Evolutionary conservation across 1,284 basidiomycete species (phyloP).

Genomic region (Boletus sp.): DNA sequence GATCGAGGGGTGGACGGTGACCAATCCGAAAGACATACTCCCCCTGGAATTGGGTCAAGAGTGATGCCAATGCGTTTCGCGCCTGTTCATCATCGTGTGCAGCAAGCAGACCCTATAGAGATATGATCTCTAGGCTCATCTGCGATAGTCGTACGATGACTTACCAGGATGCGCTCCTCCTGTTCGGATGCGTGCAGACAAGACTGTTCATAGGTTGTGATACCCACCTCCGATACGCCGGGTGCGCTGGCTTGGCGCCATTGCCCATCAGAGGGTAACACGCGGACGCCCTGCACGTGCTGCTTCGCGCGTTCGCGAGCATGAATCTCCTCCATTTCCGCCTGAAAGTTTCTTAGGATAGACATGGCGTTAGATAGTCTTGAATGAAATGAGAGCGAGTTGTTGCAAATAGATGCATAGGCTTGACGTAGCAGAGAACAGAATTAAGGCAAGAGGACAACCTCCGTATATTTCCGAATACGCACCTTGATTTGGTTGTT

Average conservation of each 20-base stretch:
- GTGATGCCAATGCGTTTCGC: conserved; percentile 57
- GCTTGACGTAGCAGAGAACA: conserved; percentile 3
- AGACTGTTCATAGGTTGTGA: background rate
- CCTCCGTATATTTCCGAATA: conserved; percentile 1
- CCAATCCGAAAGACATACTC: conserved; percentile 73
- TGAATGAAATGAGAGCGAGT: background rate
- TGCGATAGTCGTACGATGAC: conserved; percentile 11
- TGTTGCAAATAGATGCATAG: conserved; percentile 17
- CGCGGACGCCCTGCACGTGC: conserved; percentile 30
- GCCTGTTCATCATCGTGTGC: conserved; percentile 48
- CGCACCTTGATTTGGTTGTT: conserved; percentile 4
- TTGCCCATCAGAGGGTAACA: conserved; percentile 29
- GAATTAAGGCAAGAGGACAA: background rate
- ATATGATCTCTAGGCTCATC: conserved; percentile 5
- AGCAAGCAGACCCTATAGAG: conserved; percentile 43
- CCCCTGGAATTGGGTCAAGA: conserved; percentile 61
- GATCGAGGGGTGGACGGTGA: conserved; percentile 49
- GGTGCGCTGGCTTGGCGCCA: conserved; percentile 3
- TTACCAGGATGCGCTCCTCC: conserved; percentile 59
- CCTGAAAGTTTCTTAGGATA: conserved; percentile 65
- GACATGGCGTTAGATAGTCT: conserved; percentile 42
- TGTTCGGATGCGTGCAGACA: conserved; percentile 41
- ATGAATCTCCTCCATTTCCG: conserved; percentile 71
- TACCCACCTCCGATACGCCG: background rate
- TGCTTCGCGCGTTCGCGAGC: conserved; percentile 60